Percentiles rank a stretch among this genome's conserved stretches.
These are phyloP conservation scores for Mycena chlorophos DNA, from an alignment of 768 basidiomycete species.

Conservation along the genomic window DNA sequence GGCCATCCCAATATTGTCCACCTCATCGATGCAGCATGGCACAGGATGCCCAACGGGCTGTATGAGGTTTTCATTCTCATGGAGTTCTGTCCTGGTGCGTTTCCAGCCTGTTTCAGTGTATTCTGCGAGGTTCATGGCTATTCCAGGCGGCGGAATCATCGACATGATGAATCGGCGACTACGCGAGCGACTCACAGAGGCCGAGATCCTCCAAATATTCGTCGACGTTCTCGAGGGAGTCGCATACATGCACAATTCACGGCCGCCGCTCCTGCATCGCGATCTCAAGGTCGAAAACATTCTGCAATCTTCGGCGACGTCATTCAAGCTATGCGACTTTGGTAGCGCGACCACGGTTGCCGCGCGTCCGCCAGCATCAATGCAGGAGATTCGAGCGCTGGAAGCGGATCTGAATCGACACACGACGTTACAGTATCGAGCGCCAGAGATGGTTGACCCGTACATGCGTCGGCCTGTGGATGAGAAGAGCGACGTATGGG, in stretches of 20 bases:
- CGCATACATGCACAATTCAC: constrained; percentile 92
- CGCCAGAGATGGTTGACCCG: constrained; percentile 98
- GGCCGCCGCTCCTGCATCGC: constrained; percentile 89
- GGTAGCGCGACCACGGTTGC: constrained; percentile 85
- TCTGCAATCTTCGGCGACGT: constrained; percentile 78
- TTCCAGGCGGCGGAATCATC: constrained; percentile 91
- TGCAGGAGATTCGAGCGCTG: constrained; percentile 81
- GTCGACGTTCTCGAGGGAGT: constrained; percentile 97
- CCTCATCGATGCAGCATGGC: constrained; percentile 93
- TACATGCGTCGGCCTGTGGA: constrained; percentile 81
- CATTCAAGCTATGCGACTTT: constrained; percentile 97
- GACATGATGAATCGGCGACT: constrained; percentile 99
- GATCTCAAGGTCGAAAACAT: constrained; percentile 99
- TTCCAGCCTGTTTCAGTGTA: neutral
- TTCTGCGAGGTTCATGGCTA: constrained; percentile 14
- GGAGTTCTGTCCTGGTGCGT: constrained; percentile 91
- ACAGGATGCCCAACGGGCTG: constrained; percentile 75
- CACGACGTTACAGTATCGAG: constrained; percentile 95
- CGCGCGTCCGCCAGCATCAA: constrained; percentile 67
- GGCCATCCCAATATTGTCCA: constrained; percentile 95
- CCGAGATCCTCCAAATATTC: constrained; percentile 97
- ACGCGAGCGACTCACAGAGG: constrained; percentile 90
- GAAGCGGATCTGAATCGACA: constrained; percentile 92
- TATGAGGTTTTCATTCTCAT: constrained; percentile 98
- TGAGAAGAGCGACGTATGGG: constrained; percentile 98